A percentile compares a stretch with the other conserved stretches of the same genome.
Evolutionary conservation across 2,329 filamentous ascomycete species (phyloP).

Genomic region (Pseudocercospora pini-densiflorae): DNA sequence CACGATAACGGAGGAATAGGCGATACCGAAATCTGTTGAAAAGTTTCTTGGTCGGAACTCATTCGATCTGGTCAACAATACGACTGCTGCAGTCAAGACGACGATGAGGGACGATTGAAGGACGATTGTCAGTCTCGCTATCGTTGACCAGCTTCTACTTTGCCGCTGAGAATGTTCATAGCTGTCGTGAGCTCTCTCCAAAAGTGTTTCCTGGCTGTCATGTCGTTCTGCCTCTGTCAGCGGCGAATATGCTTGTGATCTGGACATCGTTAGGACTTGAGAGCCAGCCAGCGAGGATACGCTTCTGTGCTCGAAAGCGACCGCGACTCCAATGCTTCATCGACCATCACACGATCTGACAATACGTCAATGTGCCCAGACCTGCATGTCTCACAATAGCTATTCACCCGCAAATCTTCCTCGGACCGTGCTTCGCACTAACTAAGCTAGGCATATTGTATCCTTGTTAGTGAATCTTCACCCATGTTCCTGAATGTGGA

Average conservation of each 20-base stretch:
- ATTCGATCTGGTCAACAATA: neutral
- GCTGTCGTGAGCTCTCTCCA: neutral
- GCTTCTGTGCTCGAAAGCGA: no score
- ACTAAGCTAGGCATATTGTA: neutral
- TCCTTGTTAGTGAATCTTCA: neutral
- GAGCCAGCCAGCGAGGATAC: no score
- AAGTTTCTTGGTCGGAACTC: neutral
- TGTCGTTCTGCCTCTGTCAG: neutral
- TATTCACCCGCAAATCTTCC: neutral
- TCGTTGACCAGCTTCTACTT: neutral
- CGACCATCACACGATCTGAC: neutral
- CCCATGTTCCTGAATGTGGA: neutral
- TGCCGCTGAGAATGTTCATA: neutral
- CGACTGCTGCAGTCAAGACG: neutral
- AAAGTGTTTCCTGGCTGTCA: neutral
- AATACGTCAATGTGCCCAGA: neutral
- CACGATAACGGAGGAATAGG: neutral
- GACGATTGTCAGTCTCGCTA: neutral
- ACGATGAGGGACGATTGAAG: neutral
- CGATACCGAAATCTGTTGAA: neutral
- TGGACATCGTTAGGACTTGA: neutral
- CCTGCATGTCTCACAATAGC: neutral
- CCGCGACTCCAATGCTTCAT: no score
- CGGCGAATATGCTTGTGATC: neutral
- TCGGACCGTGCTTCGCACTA: neutral